These are phyloP conservation scores for Vairimorpha necatrix DNA, from an alignment of 371 early-diverging fungal genomes.

Conservation along the genomic window DNA sequence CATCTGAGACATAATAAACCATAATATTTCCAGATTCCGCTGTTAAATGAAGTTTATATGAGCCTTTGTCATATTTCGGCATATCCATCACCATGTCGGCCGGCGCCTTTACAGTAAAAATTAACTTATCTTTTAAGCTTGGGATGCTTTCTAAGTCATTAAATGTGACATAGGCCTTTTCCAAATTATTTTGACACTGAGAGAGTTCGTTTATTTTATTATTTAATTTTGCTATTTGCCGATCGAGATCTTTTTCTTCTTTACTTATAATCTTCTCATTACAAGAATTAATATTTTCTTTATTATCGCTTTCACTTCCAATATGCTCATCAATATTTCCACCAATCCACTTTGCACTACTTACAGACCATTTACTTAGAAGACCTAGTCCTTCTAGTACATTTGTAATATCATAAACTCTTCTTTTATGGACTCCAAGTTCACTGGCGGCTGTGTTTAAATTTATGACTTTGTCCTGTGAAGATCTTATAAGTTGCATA, in stretches of 20 bases:
- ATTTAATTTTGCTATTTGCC: slow-evolving; percentile 44
- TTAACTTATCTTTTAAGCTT: slow-evolving; percentile 47
- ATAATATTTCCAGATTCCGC: slow-evolving; percentile 56
- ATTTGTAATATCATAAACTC: slow-evolving; percentile 79
- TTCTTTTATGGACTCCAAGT: slow-evolving; percentile 72
- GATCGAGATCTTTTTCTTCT: slow-evolving; percentile 53
- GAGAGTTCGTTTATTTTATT: slow-evolving; percentile 54
- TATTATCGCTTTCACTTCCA: slow-evolving; percentile 25
- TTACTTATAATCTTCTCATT: not conserved
- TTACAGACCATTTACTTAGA: slow-evolving; percentile 72
- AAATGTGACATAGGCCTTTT: slow-evolving; percentile 64
- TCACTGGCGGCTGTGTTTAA: slow-evolving; percentile 70
- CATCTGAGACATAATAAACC: slow-evolving; percentile 61
- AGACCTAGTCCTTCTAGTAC: slow-evolving; percentile 73
- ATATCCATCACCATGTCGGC: slow-evolving; percentile 60
- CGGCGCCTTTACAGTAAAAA: slow-evolving; percentile 65
- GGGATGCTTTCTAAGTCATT: slow-evolving; percentile 52
- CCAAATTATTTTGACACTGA: slow-evolving; percentile 47
- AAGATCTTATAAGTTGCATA: slow-evolving; percentile 68
- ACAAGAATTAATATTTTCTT: not conserved
- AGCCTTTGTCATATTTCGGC: slow-evolving; percentile 57
- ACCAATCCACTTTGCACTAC: slow-evolving; percentile 72
- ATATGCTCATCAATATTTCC: slow-evolving; percentile 39
- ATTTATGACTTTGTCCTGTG: slow-evolving; percentile 69
- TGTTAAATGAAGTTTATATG: slow-evolving; percentile 49